A percentile compares a stretch with the other conserved stretches of the same genome.
These are phyloP conservation scores for Claviceps humidiphila DNA, from an alignment of 2,329 filamentous ascomycete species.

Conservation along the genomic window DNA sequence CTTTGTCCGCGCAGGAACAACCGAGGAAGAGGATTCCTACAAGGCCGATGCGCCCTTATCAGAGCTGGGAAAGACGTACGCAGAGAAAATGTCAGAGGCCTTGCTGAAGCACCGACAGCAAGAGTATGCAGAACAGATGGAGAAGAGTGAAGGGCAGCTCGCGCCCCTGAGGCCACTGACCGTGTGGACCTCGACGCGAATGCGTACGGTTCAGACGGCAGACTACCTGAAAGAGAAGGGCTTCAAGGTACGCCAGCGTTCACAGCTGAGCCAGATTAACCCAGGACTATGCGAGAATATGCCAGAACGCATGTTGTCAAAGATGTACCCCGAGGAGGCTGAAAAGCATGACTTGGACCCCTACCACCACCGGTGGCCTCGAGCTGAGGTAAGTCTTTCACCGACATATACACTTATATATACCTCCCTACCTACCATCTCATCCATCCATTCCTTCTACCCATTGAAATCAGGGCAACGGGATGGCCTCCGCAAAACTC, in stretches of 20 bases:
- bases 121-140: constrained; percentile 58
- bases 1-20: constrained; percentile 78
- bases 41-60: constrained; percentile 81
- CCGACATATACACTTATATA: background rate
- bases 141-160: constrained; percentile 48
- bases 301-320: constrained; percentile 67
- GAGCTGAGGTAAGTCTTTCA: constrained; percentile 56
- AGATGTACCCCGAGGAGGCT: constrained; percentile 80
- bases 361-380: constrained; percentile 91
- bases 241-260: constrained; percentile 78
- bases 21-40: constrained; percentile 80
- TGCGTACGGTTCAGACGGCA: constrained; percentile 81
- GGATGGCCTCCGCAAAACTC: no score
- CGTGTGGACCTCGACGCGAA: constrained; percentile 89
- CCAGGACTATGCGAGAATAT: constrained; percentile 93
- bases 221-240: constrained; percentile 66
- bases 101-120: constrained; percentile 72
- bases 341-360: constrained; percentile 87
- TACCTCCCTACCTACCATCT: background rate
- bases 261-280: constrained; percentile 95
- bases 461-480: no score
- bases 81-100: constrained; percentile 72
- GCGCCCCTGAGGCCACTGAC: constrained; percentile 65
- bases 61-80: constrained; percentile 66
- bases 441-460: no score